These are phyloP conservation scores for Colletotrichum liaoningense DNA, from an alignment of 2,329 filamentous ascomycete genomes.

Conservation along the genomic window DNA sequence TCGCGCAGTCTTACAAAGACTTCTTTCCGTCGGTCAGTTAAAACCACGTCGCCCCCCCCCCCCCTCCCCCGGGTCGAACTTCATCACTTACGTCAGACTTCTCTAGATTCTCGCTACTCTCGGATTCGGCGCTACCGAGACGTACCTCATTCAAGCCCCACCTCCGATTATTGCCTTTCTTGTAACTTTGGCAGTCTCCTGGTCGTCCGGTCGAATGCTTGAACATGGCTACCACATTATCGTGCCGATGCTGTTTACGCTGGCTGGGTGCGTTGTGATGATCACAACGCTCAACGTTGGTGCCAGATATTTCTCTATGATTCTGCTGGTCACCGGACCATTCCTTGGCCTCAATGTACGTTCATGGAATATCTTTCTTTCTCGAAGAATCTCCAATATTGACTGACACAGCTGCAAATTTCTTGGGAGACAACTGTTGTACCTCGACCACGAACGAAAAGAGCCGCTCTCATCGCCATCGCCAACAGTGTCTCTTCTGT, in stretches of 20 bases:
- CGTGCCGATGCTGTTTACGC: constrained; percentile 48
- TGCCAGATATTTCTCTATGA: constrained; percentile 55
- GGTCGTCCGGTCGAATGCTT: constrained; percentile 50
- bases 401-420: constrained; percentile 44
- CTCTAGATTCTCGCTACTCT: constrained; percentile 44
- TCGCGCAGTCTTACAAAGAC: constrained; percentile 53
- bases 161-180: constrained; percentile 55
- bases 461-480: constrained; percentile 54
- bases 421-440: constrained; percentile 56
- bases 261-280: constrained; percentile 53
- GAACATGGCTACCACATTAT: constrained; percentile 55
- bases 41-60: not conserved
- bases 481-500: constrained; percentile 53
- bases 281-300: constrained; percentile 52
- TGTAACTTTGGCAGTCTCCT: constrained; percentile 49
- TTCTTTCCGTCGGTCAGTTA: constrained; percentile 53
- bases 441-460: constrained; percentile 52
- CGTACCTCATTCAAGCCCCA: constrained; percentile 54
- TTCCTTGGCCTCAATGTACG: constrained; percentile 50
- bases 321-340: constrained; percentile 51
- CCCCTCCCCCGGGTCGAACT: no score
- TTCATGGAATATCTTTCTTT: not conserved
- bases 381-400: not conserved
- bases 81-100: not conserved
- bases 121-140: constrained; percentile 42